Base-by-base conservation (phyloP, 2,329 filamentous ascomycete species). In the Clarireedia hainanense region DNA sequence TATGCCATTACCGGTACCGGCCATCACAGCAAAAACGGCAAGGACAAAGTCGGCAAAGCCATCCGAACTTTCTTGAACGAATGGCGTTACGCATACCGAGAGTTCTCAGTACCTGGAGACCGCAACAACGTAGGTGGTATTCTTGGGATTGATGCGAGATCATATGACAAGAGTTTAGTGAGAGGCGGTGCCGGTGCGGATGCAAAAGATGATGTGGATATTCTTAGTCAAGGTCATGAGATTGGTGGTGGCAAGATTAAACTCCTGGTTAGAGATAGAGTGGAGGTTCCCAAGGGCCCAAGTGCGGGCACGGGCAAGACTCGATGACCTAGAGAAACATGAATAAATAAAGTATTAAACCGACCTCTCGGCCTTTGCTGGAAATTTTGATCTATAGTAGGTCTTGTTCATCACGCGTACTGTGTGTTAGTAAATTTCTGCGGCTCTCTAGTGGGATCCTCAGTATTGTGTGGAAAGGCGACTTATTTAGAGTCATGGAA, bases 1-100 rank as follows among this genome's bases (percentile, higher is more conserved):
- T 99, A 97, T 69, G 91, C 91, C 63, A 97, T 99, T 69, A 96
- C 91, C 1, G 94, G 94, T 46, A 97, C 92, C 1, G 94, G 92
- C 3, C 91, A 97, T 68, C 94, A 99, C 73, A 95, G 89, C 70
- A 97, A 97, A 76, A 96, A 96, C 68, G 92, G 94, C 66, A 97
- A 97, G 71, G 94, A 99, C 73, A 99, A 99, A 74, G 89, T 99
- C 37, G 92, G 92, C 68, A 96, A 95, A 73, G 91, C 91, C 1
- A 85, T 97, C 60, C 86, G 94, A 54, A 84, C 81, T 63, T 97
- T 95, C 74, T 76, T 99, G 55, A 95, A 92, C 68, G 92, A 97
- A 70, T 96, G 91, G 91, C 84, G 89, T 60, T 99, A 96, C 69
- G 88, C 89, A 0, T 99, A 92, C 73, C 86, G 92, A 54, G 94